Base-by-base conservation (phyloP, 2,329 filamentous ascomycete genomes). In the Fusarium newnesense region DNA sequence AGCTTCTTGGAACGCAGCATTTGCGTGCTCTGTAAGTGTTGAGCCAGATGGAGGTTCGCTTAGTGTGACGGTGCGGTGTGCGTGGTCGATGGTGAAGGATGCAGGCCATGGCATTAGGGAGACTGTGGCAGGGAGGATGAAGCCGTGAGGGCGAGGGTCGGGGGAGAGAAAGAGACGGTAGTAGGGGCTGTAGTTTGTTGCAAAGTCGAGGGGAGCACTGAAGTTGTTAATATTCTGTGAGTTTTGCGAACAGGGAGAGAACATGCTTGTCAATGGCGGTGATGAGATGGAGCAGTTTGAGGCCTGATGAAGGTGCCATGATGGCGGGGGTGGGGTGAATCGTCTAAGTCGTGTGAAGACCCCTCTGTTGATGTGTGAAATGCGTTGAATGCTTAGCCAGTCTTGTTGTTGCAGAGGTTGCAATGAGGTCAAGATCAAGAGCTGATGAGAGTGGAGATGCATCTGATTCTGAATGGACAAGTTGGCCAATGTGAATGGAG, bases 191-290 rank as follows among this genome's bases (percentile, higher is more conserved):
- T 64, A 74, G 64, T 83, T 80, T 42, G 80, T 76, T 62, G 82
- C 80, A 70, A 84, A 84, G 70, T 84, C 79, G 19, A 84, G 80
- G 1, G 87, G 85, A n/a, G 87, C 86, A 75, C 87, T 88, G 71
- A 4, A 39, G 9, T 1, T 53, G 30, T 74, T 32, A 59, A 42
- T 21, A 11, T 11, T 10, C 16, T 42, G 3, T 36, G 40, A 58
- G 24, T 15, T 5, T 24, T 60, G 30, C 10, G 40, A 21, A 19
- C 11, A 37, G 32, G 34, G 60, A 59, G 40, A 59, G 16, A 58
- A 61, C 79, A 77, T 79, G 86, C 84, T 83, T 86, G 77, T 86
- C 84, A 43, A 84, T 81, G 11, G 78, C 73, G 62, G 80, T 80
- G 60, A 86, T 79, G 60, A 86, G 79, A 66, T 83, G 79, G 28